Percentiles rank a stretch among this genome's conserved stretches.
Evolutionary conservation across 1,284 basidiomycete genomes (phyloP).

Genomic region (Fomitopsis betulina): DNA sequence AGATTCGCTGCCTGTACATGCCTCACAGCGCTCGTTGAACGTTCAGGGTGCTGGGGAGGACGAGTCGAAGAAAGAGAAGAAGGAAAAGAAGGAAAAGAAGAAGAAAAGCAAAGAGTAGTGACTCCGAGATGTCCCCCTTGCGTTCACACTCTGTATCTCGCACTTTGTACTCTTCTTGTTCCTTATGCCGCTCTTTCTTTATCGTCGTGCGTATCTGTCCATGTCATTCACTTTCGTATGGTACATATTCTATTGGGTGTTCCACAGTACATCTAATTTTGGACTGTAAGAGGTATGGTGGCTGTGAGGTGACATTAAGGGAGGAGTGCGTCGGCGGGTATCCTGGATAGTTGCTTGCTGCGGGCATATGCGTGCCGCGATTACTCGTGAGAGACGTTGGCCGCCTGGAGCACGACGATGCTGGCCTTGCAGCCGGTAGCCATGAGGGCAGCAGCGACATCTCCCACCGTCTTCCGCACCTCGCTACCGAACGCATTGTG

Average conservation of each 20-base stretch:
- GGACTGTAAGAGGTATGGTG: neutral
- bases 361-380: neutral
- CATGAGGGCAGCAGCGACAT: slow-evolving; percentile 59
- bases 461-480: slow-evolving; percentile 78
- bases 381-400: slow-evolving; percentile 15
- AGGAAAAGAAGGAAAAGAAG: slow-evolving; percentile 29
- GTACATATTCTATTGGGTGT: neutral
- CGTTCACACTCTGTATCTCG: slow-evolving; percentile 6
- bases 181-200: neutral
- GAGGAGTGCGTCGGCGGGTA: neutral
- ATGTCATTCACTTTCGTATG: neutral
- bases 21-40: slow-evolving; percentile 1
- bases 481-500: slow-evolving; percentile 45
- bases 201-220: neutral
- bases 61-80: slow-evolving; percentile 22
- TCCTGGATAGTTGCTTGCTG: neutral
- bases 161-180: slow-evolving; percentile 1
- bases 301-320: neutral
- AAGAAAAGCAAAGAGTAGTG: slow-evolving; percentile 41
- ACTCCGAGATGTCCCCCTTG: neutral
- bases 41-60: slow-evolving; percentile 20
- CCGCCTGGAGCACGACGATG: slow-evolving; percentile 70
- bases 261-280: slow-evolving; percentile 6
- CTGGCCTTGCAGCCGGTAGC: slow-evolving; percentile 56
- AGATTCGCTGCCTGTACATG: slow-evolving; percentile 11